These are phyloP conservation scores for Jatropha podagrica DNA, from an alignment of 441 rosid genomes.

Conservation along the genomic window DNA sequence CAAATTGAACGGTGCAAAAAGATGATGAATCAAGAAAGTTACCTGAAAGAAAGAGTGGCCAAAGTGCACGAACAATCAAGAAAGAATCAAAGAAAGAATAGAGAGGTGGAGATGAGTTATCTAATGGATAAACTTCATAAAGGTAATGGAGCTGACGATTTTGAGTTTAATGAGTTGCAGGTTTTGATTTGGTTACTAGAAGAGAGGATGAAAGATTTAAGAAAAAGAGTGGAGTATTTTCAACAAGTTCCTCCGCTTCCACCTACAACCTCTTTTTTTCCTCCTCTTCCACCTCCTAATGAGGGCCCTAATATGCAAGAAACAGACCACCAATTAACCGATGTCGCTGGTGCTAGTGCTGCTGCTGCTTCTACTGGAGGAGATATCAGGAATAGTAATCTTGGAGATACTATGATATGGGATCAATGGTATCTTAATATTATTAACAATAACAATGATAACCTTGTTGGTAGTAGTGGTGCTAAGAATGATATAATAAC, in stretches of 20 bases:
- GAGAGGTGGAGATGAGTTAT: slow-evolving; percentile 27
- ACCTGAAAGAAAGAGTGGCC: slow-evolving; percentile 32
- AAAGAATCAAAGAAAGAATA: slow-evolving; percentile 31
- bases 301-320: background rate
- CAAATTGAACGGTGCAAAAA: slow-evolving; percentile 38
- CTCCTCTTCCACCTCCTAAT: slow-evolving; percentile 8
- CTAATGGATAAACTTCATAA: slow-evolving; percentile 32
- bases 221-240: slow-evolving; percentile 23
- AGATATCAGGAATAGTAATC: background rate
- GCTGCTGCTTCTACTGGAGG: background rate
- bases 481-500: background rate
- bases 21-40: slow-evolving; percentile 39
- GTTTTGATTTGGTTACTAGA: slow-evolving; percentile 24
- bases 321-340: background rate
- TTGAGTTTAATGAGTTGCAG: slow-evolving; percentile 16
- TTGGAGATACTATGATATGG: slow-evolving; percentile 12
- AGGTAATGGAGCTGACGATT: slow-evolving; percentile 9
- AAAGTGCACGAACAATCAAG: slow-evolving; percentile 34
- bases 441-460: slow-evolving; percentile 11
- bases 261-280: background rate
- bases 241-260: slow-evolving; percentile 22
- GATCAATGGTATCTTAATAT: slow-evolving; percentile 29
- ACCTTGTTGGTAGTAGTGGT: slow-evolving; percentile 1
- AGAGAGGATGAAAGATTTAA: slow-evolving; percentile 29
- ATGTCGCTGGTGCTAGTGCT: background rate